A percentile compares a stretch with the other conserved stretches of the same genome.
phyloP scores from a whole-genome alignment of 106 monocot species.

The Apostasia ramifera region DNA sequence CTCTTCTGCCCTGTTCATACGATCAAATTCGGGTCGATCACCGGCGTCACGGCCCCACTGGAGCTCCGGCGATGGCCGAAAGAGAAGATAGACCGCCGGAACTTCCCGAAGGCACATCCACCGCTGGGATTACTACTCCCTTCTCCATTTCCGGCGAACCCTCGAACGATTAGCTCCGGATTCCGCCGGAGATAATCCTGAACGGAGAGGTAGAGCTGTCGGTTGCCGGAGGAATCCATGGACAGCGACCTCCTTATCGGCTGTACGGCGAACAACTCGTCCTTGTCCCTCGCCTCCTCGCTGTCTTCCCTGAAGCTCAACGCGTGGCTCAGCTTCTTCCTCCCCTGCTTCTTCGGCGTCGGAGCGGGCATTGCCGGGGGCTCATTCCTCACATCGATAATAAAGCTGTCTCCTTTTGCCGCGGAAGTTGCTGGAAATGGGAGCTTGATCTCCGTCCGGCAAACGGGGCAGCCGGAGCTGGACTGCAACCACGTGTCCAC shows the following conservation, averaged over 20 bases:
- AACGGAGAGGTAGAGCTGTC: conserved; percentile 35
- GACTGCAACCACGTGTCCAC: conserved; percentile 21
- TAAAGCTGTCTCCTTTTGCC: not conserved
- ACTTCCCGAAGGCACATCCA: conserved; percentile 8
- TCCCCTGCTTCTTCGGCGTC: not conserved
- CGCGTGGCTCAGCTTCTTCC: conserved; percentile 10
- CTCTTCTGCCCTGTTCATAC: too few relatives aligned
- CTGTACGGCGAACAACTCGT: conserved; percentile 33
- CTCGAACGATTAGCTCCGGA: not conserved
- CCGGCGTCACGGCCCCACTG: not conserved
- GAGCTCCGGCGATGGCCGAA: conserved; percentile 19
- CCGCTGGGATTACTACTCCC: conserved; percentile 6
- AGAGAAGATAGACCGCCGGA: conserved; percentile 34
- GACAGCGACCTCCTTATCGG: conserved; percentile 68
- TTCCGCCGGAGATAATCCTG: conserved; percentile 32
- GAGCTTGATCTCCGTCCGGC: conserved; percentile 5
- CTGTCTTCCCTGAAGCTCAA: conserved; percentile 66
- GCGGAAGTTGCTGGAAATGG: not conserved
- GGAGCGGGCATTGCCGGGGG: not conserved
- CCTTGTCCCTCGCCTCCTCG: conserved; percentile 19
- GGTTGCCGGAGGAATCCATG: conserved; percentile 56
- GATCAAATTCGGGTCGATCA: too few relatives aligned
- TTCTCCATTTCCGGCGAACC: not conserved
- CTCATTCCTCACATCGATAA: conserved; percentile 23
- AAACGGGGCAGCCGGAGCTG: conserved; percentile 17